Base-by-base conservation (phyloP, 1,139 yeast genomes). In the Debaryomyces fabryi region DNA sequence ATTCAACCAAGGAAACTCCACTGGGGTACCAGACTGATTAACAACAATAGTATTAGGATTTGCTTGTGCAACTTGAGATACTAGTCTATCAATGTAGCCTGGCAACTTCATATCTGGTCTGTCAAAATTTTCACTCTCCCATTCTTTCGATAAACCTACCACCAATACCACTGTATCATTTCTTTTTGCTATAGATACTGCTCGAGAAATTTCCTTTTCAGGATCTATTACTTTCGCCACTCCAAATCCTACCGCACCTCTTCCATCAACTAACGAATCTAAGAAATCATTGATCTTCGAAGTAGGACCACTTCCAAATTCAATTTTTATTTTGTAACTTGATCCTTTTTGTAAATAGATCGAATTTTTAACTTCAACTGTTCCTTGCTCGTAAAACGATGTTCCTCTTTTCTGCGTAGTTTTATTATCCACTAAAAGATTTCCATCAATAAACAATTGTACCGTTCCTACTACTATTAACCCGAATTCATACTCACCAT, bases 11-110 rank as follows among this genome's bases (percentile, higher is more conserved):
- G 85, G 84, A 74, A 83, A 69, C 29, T 78, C 69, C 24, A 82
- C 85, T 1, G 88, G 87, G 9, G 85, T 73, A 46, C 88, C 88
- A 2, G 84, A 74, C 61, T 82, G 86, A 63, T 80, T 76, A 24
- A 82, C 85, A 40, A 82, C 68, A 21, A 81, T 74, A 8, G 78
- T 72, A 57, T 81, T 78, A 36, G 76, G 73, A 56, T 81, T 81
- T 39, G 70, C 85, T 41, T 67, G 67, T 32, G 71, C 49, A 16
- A 83, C 74, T 33, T 71, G 79, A 27, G 59, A 64, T 21, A 82
- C 71, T 48, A 83, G 67, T 40, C 71, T 68, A 52, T 81, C 74
- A 37, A 81, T 76, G 48, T 66, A 61, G 10, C 78, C 78, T 39
- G 88, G 87, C 29, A 81, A 57, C 8, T 58, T 61, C 69, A 67